Percentiles rank a stretch among this genome's conserved stretches.
Evolutionary conservation across 2,329 filamentous ascomycete genomes (phyloP).

Genomic region (Chaetothyriales sp.): DNA sequence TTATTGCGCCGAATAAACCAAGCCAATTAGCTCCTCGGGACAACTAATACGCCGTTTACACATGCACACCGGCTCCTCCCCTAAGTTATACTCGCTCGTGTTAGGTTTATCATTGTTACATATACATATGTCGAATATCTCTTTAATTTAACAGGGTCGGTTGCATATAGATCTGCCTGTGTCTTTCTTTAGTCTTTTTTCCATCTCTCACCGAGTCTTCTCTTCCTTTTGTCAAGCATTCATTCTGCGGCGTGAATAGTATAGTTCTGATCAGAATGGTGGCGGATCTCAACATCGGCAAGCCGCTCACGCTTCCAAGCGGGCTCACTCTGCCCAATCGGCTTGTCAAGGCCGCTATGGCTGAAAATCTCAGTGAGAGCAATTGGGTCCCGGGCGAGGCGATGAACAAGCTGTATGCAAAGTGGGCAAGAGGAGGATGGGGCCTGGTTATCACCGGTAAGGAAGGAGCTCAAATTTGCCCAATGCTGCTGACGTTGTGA

Average conservation of each 20-base stretch:
- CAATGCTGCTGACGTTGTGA: conserved; percentile 19
- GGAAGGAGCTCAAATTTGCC: conserved; percentile 26
- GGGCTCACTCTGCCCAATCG: conserved; percentile 43
- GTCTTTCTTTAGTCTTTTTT: too few relatives aligned
- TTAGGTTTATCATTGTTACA: neutral
- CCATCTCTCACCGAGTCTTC: too few relatives aligned
- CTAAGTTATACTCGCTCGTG: too few relatives aligned
- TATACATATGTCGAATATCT: too few relatives aligned
- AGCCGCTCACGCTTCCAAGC: conserved; percentile 32
- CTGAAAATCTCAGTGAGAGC: conserved; percentile 6
- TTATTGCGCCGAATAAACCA: neutral
- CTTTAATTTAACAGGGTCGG: too few relatives aligned
- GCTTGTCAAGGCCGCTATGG: conserved; percentile 26
- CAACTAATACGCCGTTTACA: neutral
- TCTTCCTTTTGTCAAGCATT: too few relatives aligned
- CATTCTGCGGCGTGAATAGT: neutral
- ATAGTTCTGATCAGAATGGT: neutral
- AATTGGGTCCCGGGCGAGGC: conserved; percentile 2
- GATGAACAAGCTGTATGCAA: conserved; percentile 2
- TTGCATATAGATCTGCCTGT: too few relatives aligned
- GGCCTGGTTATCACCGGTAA: conserved; percentile 3
- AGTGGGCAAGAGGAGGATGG: conserved; percentile 3
- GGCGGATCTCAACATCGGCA: neutral
- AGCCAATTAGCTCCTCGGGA: neutral
- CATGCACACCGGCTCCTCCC: neutral